Evolutionary conservation across 192 early-diverging fungal species (phyloP).

Genomic region (Linnemannia schmuckeri): DNA sequence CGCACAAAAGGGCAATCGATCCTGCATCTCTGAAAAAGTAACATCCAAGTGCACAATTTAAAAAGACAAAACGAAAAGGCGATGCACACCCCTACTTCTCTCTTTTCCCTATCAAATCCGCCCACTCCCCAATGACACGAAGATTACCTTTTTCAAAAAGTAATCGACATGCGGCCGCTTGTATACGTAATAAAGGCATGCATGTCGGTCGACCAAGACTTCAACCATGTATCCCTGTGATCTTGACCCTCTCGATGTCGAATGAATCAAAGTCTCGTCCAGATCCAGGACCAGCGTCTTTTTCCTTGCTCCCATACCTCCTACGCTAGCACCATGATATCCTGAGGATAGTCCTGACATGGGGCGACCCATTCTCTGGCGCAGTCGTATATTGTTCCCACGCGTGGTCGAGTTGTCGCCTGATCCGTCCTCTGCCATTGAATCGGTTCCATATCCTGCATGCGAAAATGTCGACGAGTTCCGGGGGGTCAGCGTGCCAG

Average conservation of each 20-base stretch:
- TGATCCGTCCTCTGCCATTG: conserved; percentile 50
- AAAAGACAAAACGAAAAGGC: conserved; percentile 2
- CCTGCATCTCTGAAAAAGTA: background rate
- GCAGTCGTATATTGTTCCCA: conserved; percentile 21
- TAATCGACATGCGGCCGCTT: conserved; percentile 90
- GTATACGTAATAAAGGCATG: conserved; percentile 90
- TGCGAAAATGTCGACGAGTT: background rate
- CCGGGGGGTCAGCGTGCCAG: background rate
- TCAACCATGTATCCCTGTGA: conserved; percentile 85
- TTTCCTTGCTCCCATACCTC: conserved; percentile 40
- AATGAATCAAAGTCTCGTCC: conserved; percentile 91
- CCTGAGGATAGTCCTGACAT: conserved; percentile 32
- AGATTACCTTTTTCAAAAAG: conserved; percentile 83
- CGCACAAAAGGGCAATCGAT: background rate
- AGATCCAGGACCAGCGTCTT: conserved; percentile 81
- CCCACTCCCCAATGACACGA: background rate
- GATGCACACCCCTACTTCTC: background rate
- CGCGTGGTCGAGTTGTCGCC: conserved; percentile 42
- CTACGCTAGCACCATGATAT: conserved; percentile 1
- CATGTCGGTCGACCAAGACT: conserved; percentile 84
- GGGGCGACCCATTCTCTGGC: conserved; percentile 40
- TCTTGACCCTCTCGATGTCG: conserved; percentile 68
- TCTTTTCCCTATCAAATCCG: background rate
- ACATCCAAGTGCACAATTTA: background rate
- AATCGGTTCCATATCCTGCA: conserved; percentile 51